These are phyloP conservation scores for Sicyos baderoa DNA, from an alignment of 306 rosid species.

Conservation along the genomic window DNA sequence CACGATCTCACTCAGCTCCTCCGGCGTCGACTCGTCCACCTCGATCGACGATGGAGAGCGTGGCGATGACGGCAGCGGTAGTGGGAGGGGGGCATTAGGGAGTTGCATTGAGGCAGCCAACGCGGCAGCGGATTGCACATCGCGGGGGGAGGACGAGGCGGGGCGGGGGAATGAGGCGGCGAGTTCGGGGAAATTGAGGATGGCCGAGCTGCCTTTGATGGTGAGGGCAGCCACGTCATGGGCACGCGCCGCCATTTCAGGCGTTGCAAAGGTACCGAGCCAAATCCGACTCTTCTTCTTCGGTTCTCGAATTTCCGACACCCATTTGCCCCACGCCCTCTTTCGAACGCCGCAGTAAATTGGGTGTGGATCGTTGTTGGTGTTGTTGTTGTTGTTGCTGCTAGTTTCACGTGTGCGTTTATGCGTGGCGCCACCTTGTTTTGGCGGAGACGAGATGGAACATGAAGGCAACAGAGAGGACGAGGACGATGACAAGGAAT, in stretches of 20 bases:
- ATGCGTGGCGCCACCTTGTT: background rate
- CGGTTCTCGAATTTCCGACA: conserved; percentile 69
- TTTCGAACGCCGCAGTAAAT: conserved; percentile 59
- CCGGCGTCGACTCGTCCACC: conserved; percentile 15
- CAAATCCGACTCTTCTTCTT: conserved; percentile 62
- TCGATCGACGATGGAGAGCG: background rate
- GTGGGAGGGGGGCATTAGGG: background rate
- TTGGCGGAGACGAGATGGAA: background rate
- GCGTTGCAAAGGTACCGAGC: conserved; percentile 58
- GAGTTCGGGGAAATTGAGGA: conserved; percentile 14
- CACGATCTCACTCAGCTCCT: conserved; percentile 20
- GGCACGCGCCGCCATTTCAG: conserved; percentile 81
- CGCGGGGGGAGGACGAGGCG: conserved; percentile 47
- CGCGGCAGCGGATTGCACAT: conserved; percentile 57
- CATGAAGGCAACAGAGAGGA: no score
- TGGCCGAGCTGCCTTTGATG: conserved; percentile 25
- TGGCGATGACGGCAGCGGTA: background rate
- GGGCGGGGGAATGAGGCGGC: conserved; percentile 45
- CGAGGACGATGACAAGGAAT: conserved; percentile 14
- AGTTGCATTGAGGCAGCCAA: conserved; percentile 50
- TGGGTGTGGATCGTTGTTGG: conserved; percentile 29
- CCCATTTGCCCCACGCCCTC: conserved; percentile 77
- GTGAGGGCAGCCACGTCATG: conserved; percentile 61
- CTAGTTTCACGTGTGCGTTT: conserved; percentile 28
- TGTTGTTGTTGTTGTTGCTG: background rate